Evolutionary conservation across 768 basidiomycete genomes (phyloP), one percentile per base, ranked within the genome.

Genomic region (Obba rivulosa): DNA sequence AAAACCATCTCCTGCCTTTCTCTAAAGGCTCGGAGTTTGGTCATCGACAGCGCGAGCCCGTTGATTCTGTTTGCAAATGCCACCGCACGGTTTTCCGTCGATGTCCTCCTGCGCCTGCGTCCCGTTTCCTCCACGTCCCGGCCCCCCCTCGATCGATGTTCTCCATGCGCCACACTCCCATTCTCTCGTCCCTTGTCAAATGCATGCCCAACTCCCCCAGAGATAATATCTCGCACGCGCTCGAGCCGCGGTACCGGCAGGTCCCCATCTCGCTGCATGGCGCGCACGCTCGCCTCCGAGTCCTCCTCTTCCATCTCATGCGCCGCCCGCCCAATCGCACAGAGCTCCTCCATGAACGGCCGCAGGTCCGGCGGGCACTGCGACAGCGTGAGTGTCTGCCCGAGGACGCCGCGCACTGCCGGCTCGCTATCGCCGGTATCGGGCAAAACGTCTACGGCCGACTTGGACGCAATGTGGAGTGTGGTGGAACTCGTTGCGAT

Each of bases 1-100:
- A 90, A 90, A 5, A 89, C 84, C 43, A 78, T 72, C 1, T 70
- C 74, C 65, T 89, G 85, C 41, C 87, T 63, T 55, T 87, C 84
- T 54, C 72, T 77, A 60, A 93, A 93, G 42, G 85, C 79, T 49
- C 71, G 74, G 46, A 93, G 65, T 59, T 70, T 73, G 41, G 83
- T 87, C 76, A 92, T 79, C 0, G 71, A 75, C 53, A 93, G 58
- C 52, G 84, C 83, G 11, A 92, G 72, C 18, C 74, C 77, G 63
- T 90, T 92, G 43, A 92, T 78, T 48, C 85, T 65, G 62, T 92
- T 92, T 22, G 84, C 76, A 61, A 93, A 85, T 38, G 78, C 70
- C 48, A 88, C 79, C 8, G 83, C 80, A 79, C 67, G 50, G 81
- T 87, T 60, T 73, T 62, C 55, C 74, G 66, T 51, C 68, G 68